Conservation (phyloP, 805 yeast species). For the Cephaloascus fragrans region DNA sequence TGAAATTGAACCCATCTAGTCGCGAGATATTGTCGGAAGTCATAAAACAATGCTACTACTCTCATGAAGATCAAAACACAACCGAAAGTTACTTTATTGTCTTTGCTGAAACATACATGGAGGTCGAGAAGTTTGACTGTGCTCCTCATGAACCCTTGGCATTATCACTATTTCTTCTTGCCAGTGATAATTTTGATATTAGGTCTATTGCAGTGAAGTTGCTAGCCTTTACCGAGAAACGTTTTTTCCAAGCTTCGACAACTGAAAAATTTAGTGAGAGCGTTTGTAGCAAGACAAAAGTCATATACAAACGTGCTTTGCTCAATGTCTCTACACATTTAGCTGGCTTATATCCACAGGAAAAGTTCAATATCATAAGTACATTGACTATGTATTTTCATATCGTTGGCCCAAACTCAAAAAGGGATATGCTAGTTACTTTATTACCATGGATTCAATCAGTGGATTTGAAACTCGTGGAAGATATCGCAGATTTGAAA, state of each 20-base stretch:
- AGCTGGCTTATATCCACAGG: constrained; percentile 52
- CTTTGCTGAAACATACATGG: constrained; percentile 54
- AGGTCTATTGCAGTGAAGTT: constrained; percentile 66
- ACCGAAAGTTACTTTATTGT: constrained; percentile 64
- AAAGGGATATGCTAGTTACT: constrained; percentile 73
- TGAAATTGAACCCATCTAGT: constrained; percentile 49
- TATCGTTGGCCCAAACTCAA: constrained; percentile 42
- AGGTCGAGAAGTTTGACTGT: constrained; percentile 35
- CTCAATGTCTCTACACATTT: constrained; percentile 69
- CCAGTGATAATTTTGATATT: constrained; percentile 59
- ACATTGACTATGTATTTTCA: constrained; percentile 63
- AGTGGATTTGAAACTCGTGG: constrained; percentile 42
- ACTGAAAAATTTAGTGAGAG: constrained; percentile 57
- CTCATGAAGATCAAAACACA: constrained; percentile 37
- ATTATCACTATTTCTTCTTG: constrained; percentile 68
- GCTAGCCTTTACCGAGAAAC: constrained; percentile 54
- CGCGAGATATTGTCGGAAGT: constrained; percentile 47
- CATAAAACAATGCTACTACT: constrained; percentile 61
- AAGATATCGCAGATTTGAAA: constrained; percentile 3
- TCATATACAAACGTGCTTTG: constrained; percentile 80
- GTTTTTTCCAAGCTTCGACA: constrained; percentile 32
- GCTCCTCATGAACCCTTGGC: constrained; percentile 62
- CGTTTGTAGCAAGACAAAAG: constrained; percentile 64
- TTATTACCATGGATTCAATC: constrained; percentile 90
- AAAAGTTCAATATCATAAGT: constrained; percentile 54